Base-by-base conservation (phyloP, 2,329 filamentous ascomycete species). In the Xylaria multiplex region DNA sequence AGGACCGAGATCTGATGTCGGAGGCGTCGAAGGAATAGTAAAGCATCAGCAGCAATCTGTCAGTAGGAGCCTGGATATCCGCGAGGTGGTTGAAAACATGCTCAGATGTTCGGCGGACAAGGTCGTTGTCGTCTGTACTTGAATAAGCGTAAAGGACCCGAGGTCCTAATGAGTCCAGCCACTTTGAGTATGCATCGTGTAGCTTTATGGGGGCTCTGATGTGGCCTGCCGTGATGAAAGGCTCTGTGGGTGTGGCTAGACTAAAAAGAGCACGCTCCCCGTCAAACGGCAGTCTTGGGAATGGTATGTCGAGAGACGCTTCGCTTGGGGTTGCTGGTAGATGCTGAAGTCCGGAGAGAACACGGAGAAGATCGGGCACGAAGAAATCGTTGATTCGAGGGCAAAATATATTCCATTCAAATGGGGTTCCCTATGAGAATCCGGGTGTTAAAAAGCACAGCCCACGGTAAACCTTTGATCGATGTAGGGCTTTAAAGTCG, bases 191-290 rank as follows among this genome's bases (percentile, higher is more conserved):
- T 24, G n/a, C 24, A 13, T 42, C 35, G 40, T 19, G 46, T 27
- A 35, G 40, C 37, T 46, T 43, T 13, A 61, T 46, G 11, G 9
- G 49, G 6, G 58, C 49, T 2, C 4, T 49, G 7, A 13, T 2
- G 11, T 37, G 19, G 19, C 58, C 58, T 5, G 37, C 49, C 11
- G n/a, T n/a, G 49, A 37, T 54, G 32, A 61, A 54, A 13, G 58
- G 58, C 27, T 61, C 58, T 9, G 49, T 61, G 54, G 49, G 49
- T 19, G 30, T 48, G 32, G 58, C 49, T 24, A 61, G 49, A 19
- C 49, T 53, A 16, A 61, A 49, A 11, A 61, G 49, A 54, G 58
- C 58, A 24, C 58, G 58, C 13, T 45, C 48, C 35, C 24, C 48
- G 24, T 54, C 30, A 46, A 61, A 53, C 24, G 58, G 49, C 8